These are phyloP conservation scores for Candida maesae DNA, from an alignment of 805 yeast species.

Conservation along the genomic window DNA sequence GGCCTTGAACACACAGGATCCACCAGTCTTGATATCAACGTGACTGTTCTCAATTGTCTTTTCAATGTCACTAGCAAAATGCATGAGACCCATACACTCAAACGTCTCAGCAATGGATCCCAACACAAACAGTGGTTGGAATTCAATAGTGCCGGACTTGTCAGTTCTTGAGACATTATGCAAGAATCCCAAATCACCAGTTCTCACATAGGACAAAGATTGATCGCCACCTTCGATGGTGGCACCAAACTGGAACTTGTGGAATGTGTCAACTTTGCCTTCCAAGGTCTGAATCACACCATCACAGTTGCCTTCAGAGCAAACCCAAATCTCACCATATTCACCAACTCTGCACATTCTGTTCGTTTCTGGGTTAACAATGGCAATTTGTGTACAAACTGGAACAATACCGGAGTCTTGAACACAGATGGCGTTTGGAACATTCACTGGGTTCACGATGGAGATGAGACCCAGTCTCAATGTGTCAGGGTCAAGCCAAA, in stretches of 20 bases:
- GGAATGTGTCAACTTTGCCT: conserved; percentile 27
- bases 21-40: conserved; percentile 43
- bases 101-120: conserved; percentile 85
- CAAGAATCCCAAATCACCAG: conserved; percentile 93
- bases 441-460: conserved; percentile 69
- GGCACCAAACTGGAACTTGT: conserved; percentile 51
- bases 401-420: conserved; percentile 98
- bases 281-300: conserved; percentile 50
- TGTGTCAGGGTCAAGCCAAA: conserved; percentile 84
- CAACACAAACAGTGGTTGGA: conserved; percentile 80
- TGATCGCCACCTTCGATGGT: conserved; percentile 61
- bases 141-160: conserved; percentile 36
- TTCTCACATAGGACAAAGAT: conserved; percentile 66
- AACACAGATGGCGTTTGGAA: conserved; percentile 65
- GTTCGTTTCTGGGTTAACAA: conserved; percentile 91
- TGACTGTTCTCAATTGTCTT: conserved; percentile 54
- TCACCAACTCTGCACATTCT: conserved; percentile 82
- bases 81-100: conserved; percentile 87
- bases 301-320: conserved; percentile 77
- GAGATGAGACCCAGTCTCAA: conserved; percentile 86
- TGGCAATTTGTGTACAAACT: conserved; percentile 87
- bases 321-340: conserved; percentile 96
- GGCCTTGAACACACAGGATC: conserved; percentile 73
- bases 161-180: conserved; percentile 59
- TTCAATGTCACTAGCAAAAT: conserved; percentile 85